Conservation (phyloP, 75 land plant genomes). For the Ceratopteris richardii region DNA sequence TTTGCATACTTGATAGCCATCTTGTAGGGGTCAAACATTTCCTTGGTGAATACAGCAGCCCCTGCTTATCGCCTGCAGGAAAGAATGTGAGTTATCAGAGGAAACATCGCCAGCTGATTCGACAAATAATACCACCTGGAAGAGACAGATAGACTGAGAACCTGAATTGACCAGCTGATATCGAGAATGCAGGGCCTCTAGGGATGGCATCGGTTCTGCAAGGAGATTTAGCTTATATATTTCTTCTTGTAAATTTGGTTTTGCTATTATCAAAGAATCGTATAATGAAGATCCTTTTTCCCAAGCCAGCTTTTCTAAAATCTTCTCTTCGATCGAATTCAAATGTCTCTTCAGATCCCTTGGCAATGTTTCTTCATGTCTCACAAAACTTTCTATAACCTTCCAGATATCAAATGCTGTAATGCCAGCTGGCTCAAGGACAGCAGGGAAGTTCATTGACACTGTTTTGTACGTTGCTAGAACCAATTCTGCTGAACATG, state of each 20-base stretch:
- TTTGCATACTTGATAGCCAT: slow-evolving; percentile 18
- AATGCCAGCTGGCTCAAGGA: slow-evolving; percentile 87
- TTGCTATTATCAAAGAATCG: slow-evolving; percentile 86
- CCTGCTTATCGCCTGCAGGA: slow-evolving; percentile 42
- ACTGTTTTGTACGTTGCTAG: slow-evolving; percentile 88
- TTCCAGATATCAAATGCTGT: slow-evolving; percentile 97
- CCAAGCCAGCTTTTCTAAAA: slow-evolving; percentile 97
- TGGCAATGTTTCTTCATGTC: slow-evolving; percentile 92
- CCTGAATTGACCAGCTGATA: not conserved
- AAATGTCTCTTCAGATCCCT: slow-evolving; percentile 91
- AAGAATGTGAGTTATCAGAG: no score
- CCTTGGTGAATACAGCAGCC: slow-evolving; percentile 43
- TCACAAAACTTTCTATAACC: slow-evolving; percentile 89
- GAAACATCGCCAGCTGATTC: no score
- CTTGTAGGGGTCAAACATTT: slow-evolving; percentile 16
- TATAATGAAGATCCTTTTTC: slow-evolving; percentile 96
- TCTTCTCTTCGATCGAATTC: slow-evolving; percentile 80
- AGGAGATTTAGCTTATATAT: slow-evolving; percentile 68
- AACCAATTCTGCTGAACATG: slow-evolving; percentile 95
- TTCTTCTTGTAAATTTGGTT: slow-evolving; percentile 46
- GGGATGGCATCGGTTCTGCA: slow-evolving; percentile 95
- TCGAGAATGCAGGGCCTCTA: slow-evolving; percentile 52
- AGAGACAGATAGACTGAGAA: no score
- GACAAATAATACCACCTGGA: no score
- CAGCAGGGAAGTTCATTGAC: slow-evolving; percentile 83